These are phyloP conservation scores for Neoarthrinium moseri DNA, from an alignment of 2,329 filamentous ascomycete species.

Conservation along the genomic window DNA sequence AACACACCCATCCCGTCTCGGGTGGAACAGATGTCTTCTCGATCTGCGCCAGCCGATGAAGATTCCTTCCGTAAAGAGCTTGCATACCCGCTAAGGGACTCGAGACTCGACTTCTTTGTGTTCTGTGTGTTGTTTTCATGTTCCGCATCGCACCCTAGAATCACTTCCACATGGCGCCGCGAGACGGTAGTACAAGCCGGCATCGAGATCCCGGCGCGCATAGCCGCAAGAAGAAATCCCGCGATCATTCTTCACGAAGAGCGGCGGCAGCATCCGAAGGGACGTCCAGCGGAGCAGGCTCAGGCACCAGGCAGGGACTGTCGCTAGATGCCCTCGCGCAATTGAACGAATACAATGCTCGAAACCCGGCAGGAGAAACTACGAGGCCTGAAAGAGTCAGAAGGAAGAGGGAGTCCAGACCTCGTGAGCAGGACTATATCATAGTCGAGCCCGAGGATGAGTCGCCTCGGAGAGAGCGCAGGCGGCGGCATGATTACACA, in stretches of 20 bases:
- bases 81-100: background rate
- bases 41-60: conserved; percentile 10
- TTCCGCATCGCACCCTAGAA: background rate
- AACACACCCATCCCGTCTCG: conserved; percentile 7
- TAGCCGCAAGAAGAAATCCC: conserved; percentile 31
- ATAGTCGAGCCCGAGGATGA: conserved; percentile 28
- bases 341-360: conserved; percentile 59
- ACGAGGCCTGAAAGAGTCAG: conserved; percentile 44
- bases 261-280: conserved; percentile 33
- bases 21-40: conserved; percentile 3
- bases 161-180: conserved; percentile 29
- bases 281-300: conserved; percentile 22
- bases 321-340: conserved; percentile 62
- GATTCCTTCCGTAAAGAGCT: conserved; percentile 24
- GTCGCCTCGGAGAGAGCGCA: conserved; percentile 21
- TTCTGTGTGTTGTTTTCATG: background rate
- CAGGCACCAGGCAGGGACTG: conserved; percentile 25
- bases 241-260: conserved; percentile 28
- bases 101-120: background rate
- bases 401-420: conserved; percentile 32
- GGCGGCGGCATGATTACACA: conserved; percentile 11
- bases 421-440: conserved; percentile 19
- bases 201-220: conserved; percentile 24
- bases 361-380: conserved; percentile 28
- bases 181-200: conserved; percentile 23